Evolutionary conservation across 2,329 filamentous ascomycete species (phyloP), one percentile per base, ranked within the genome.

Genomic region (Aspergillus quadricinctus): DNA sequence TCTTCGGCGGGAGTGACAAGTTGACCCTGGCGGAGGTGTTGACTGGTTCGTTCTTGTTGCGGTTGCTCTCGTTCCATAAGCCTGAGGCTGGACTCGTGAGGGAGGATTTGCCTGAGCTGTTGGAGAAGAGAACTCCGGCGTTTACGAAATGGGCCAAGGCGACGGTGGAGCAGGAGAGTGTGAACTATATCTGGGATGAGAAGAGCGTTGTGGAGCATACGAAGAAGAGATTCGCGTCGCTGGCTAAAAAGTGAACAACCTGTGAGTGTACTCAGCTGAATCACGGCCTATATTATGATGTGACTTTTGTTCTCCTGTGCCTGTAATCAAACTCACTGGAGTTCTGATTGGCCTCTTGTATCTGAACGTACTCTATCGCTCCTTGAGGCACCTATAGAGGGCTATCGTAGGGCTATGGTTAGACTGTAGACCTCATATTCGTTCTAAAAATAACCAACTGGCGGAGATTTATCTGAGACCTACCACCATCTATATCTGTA

Each of bases 11-110:
- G 0, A 83, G 80, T 52, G 76, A 82, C 21, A 83, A 76, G 67
- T 68, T 92, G 43, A 93, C 89, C 0, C 72, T 92, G 37, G 90
- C 86, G 10, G 90, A 94, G 82, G 89, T 23, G 28, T 52, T 65
- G 56, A 61, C 54, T 11, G 61, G 63, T 2, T 85, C 88, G 0
- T 91, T 92, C 68, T 67, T 89, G 9, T 67, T 91, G 21, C 80
- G 88, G 1, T 68, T 87, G 21, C 77, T 85, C 48, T 72, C 77
- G 1, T 78, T 84, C 28, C 66, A 79, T 0, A 84, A 86, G 66
- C 75, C 82, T 23, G 77, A 77, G 37, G 57, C 90, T 56, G 70
- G 66, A 0, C 54, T 74, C 19, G 17, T 70, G 84, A 54, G 85
- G 83, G 0, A 68, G 66, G 62, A 79, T 69, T 25, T 69, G 86